Evolutionary conservation across 2,329 filamentous ascomycete species (phyloP).

Genomic region (Talaromyces amestolkiae): DNA sequence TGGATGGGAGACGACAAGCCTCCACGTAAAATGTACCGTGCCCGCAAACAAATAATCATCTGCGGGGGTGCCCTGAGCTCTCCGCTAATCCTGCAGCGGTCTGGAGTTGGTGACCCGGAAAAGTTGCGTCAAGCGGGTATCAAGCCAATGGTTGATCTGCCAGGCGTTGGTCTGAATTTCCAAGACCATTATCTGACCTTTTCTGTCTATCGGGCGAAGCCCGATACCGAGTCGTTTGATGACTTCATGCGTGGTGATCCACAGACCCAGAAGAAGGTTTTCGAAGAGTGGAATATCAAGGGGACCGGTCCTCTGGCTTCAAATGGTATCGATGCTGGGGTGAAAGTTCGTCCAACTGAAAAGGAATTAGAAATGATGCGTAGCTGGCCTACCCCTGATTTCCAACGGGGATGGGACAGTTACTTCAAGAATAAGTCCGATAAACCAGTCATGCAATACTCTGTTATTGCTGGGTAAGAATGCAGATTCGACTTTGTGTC

Average conservation of each 20-base stretch:
- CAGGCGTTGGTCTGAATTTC: slow-evolving; percentile 73
- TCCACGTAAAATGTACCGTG: slow-evolving; percentile 59
- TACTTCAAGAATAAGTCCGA: slow-evolving; percentile 84
- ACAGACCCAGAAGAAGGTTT: slow-evolving; percentile 69
- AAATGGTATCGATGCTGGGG: slow-evolving; percentile 76
- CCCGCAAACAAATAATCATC: slow-evolving; percentile 71
- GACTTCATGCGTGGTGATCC: slow-evolving; percentile 75
- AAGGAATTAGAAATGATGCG: slow-evolving; percentile 68
- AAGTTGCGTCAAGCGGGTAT: slow-evolving; percentile 68
- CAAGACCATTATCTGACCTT: slow-evolving; percentile 75
- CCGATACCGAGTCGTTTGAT: slow-evolving; percentile 73
- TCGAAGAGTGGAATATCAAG: slow-evolving; percentile 74
- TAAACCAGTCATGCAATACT: slow-evolving; percentile 86
- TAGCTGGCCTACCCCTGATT: slow-evolving; percentile 71
- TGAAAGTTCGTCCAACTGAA: slow-evolving; percentile 70
- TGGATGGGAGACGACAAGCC: slow-evolving; percentile 57
- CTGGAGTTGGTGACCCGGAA: slow-evolving; percentile 69
- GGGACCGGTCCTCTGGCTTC: slow-evolving; percentile 75
- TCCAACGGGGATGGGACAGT: slow-evolving; percentile 71
- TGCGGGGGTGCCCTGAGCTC: slow-evolving; percentile 71
- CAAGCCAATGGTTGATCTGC: slow-evolving; percentile 67
- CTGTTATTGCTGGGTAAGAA: slow-evolving; percentile 62
- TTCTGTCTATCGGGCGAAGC: slow-evolving; percentile 68
- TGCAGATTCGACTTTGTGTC: background rate
- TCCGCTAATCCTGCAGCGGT: slow-evolving; percentile 71